Percentiles rank a stretch among this genome's conserved stretches.
These are phyloP conservation scores for Dactylorhiza incarnata DNA, from an alignment of 106 monocot species.

Conservation along the genomic window DNA sequence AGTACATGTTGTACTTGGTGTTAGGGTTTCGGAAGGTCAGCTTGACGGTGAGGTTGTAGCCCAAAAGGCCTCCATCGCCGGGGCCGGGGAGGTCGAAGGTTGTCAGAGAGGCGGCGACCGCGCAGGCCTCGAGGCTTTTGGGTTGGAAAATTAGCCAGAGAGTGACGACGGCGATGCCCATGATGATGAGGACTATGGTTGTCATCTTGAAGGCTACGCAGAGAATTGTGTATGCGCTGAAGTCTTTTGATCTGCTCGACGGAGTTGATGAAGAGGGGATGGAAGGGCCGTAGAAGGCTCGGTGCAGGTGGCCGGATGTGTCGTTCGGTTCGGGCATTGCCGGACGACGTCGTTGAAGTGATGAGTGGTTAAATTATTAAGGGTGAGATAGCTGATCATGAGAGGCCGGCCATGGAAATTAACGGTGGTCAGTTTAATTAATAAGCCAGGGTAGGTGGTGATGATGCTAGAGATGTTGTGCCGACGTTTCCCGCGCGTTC, in stretches of 20 bases:
- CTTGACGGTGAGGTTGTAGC: slow-evolving; percentile 17
- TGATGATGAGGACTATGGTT: neutral
- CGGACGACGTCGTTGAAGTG: no score
- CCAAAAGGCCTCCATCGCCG: neutral
- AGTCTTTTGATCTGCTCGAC: neutral
- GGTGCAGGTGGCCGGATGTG: neutral
- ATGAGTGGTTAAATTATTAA: no score
- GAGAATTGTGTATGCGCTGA: neutral
- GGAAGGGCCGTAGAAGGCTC: slow-evolving; percentile 4
- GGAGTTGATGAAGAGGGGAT: neutral
- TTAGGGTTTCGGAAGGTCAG: slow-evolving; percentile 18
- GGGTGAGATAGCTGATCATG: no score
- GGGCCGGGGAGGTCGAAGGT: neutral
- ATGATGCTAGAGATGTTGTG: no score
- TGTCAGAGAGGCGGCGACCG: neutral
- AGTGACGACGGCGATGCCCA: neutral
- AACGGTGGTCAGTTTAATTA: no score
- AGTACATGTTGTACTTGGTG: slow-evolving; percentile 9
- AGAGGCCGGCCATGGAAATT: no score
- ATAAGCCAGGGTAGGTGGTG: no score
- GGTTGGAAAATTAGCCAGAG: slow-evolving; percentile 9
- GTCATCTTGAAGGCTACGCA: neutral
- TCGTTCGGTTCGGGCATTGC: neutral
- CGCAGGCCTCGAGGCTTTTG: neutral
- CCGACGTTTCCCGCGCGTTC: no score